These are phyloP conservation scores for Corylus heterophylla DNA, from an alignment of 306 rosid species.

Conservation along the genomic window DNA sequence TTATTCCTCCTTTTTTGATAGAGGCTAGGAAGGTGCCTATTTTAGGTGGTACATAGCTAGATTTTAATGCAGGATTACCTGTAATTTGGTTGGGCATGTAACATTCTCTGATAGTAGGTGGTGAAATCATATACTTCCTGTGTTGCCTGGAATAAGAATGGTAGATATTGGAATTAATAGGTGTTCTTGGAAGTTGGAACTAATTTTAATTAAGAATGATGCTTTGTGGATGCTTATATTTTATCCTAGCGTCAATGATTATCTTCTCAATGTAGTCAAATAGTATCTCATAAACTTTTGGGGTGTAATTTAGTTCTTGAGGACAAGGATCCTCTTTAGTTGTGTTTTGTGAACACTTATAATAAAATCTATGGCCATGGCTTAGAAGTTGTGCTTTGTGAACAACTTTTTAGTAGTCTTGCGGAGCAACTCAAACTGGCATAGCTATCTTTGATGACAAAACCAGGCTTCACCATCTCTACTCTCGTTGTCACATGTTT, in stretches of 20 bases:
- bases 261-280: no score
- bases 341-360: no score
- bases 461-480: no score
- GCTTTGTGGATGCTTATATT: not conserved
- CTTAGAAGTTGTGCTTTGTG: no score
- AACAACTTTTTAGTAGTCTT: no score
- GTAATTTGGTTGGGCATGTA: not conserved
- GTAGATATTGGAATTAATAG: not conserved
- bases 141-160: not conserved
- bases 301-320: no score
- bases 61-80: not conserved
- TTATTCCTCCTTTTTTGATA: not conserved
- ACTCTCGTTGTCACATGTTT: no score
- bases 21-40: not conserved
- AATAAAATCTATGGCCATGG: no score
- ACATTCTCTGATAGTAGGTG: not conserved
- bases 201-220: not conserved
- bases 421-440: no score
- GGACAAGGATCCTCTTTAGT: no score
- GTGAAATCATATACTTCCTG: not conserved
- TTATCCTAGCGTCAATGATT: not conserved
- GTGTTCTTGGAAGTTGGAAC: not conserved
- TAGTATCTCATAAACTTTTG: no score
- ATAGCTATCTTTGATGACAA: no score
- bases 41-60: not conserved